Conservation (phyloP, 306 rosid genomes). For the Luffa acutangula region DNA sequence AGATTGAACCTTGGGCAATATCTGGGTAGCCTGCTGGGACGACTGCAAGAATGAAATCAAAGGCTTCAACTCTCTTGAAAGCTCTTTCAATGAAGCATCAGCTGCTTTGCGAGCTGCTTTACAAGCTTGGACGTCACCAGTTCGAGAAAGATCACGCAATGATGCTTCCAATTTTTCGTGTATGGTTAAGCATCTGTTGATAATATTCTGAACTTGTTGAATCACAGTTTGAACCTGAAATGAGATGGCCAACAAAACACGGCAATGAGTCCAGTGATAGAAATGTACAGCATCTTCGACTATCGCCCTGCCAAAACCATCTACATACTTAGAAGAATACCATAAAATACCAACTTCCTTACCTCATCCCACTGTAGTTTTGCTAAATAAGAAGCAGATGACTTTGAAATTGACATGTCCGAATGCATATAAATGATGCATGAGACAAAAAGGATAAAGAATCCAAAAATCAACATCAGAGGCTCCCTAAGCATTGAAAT, state of each 20-base stretch:
- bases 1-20: slow-evolving; percentile 65
- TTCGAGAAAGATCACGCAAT: slow-evolving; percentile 73
- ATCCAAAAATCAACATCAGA: slow-evolving; percentile 78
- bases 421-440: slow-evolving; percentile 66
- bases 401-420: slow-evolving; percentile 85
- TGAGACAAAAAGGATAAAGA: slow-evolving; percentile 65
- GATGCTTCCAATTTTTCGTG: slow-evolving; percentile 87
- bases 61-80: slow-evolving; percentile 74
- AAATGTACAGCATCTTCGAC: not conserved
- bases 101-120: slow-evolving; percentile 85
- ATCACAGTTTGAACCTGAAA: slow-evolving; percentile 70
- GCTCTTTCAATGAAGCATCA: slow-evolving; percentile 73
- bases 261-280: not conserved
- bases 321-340: not conserved
- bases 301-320: not conserved
- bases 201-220: slow-evolving; percentile 44
- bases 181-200: slow-evolving; percentile 49
- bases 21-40: slow-evolving; percentile 64
- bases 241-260: not conserved
- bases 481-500: slow-evolving; percentile 90
- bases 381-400: slow-evolving; percentile 87
- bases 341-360: slow-evolving; percentile 7
- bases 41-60: slow-evolving; percentile 59
- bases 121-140: slow-evolving; percentile 80
- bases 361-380: slow-evolving; percentile 98